Evolutionary conservation across 768 basidiomycete genomes (phyloP).

Genomic region (Phlebiopsis gigantea): DNA sequence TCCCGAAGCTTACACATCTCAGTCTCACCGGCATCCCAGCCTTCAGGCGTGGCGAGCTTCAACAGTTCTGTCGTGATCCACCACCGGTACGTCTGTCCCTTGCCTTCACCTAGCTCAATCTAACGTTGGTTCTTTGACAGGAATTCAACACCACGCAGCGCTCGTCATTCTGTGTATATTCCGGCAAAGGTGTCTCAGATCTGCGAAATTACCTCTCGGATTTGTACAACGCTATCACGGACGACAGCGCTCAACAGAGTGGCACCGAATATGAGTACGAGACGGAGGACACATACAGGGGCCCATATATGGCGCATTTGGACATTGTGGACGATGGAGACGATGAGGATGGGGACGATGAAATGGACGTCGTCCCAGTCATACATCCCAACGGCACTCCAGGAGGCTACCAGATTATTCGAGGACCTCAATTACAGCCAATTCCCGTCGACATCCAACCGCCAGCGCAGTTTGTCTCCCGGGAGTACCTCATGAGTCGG

Average conservation of each 20-base stretch:
- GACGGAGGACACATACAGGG: conserved; percentile 23
- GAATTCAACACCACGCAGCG: conserved; percentile 91
- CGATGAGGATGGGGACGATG: conserved; percentile 16
- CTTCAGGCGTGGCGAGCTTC: conserved; percentile 80
- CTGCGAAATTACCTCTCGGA: conserved; percentile 77
- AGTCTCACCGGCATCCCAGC: conserved; percentile 96
- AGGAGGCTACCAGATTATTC: conserved; percentile 4
- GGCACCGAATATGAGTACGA: conserved; percentile 38
- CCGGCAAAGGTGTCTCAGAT: conserved; percentile 82
- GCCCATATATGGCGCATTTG: conserved; percentile 29
- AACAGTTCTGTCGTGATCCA: conserved; percentile 84
- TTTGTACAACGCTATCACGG: conserved; percentile 69
- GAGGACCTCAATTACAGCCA: conserved; percentile 1
- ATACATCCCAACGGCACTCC: background rate
- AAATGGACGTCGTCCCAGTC: conserved; percentile 13
- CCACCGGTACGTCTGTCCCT: conserved; percentile 57
- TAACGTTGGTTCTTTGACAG: conserved; percentile 31
- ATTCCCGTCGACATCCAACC: conserved; percentile 1
- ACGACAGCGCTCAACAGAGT: conserved; percentile 48
- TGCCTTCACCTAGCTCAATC: background rate
- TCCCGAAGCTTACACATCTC: conserved; percentile 90
- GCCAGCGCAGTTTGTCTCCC: background rate
- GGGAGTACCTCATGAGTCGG: conserved; percentile 20
- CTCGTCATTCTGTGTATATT: conserved; percentile 92
- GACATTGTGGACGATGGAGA: conserved; percentile 42